These are phyloP conservation scores for Anisodus acutangulus DNA, from an alignment of 257 asterid genomes.

Conservation along the genomic window DNA sequence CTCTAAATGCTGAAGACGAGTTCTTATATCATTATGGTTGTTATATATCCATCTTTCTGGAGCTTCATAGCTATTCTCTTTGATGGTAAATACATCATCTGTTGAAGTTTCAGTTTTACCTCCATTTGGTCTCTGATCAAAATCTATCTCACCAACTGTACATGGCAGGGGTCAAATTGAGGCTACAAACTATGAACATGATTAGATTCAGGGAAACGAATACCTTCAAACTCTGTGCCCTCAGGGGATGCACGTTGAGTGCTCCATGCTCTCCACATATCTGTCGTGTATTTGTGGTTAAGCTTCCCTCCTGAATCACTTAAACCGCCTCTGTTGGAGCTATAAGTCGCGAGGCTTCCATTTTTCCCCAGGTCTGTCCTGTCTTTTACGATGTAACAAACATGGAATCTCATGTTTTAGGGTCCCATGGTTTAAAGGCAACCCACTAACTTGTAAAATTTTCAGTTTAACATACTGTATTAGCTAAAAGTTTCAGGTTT, in stretches of 20 bases:
- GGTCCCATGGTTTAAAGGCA: constrained; percentile 29
- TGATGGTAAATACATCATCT: constrained; percentile 40
- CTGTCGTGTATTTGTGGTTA: constrained; percentile 54
- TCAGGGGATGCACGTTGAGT: constrained; percentile 57
- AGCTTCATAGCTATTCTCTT: constrained; percentile 45
- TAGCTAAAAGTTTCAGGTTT: not conserved
- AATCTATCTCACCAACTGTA: constrained; percentile 88
- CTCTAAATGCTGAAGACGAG: constrained; percentile 67
- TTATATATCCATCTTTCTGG: constrained; percentile 38
- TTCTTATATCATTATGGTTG: constrained; percentile 48
- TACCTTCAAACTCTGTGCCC: constrained; percentile 70
- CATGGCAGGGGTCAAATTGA: constrained; percentile 29
- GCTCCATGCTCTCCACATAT: constrained; percentile 80
- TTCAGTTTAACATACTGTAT: not conserved
- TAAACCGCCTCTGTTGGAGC: constrained; percentile 36
- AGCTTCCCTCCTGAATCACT: constrained; percentile 40
- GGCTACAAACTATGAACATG: constrained; percentile 13
- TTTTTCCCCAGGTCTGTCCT: constrained; percentile 50
- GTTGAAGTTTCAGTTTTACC: constrained; percentile 39
- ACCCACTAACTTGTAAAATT: not conserved
- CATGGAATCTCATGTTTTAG: constrained; percentile 43
- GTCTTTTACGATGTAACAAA: constrained; percentile 54
- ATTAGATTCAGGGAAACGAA: constrained; percentile 18
- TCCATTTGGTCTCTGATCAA: constrained; percentile 37
- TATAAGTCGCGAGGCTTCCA: constrained; percentile 35